Evolutionary conservation across 257 asterid species (phyloP), one percentile per base, ranked within the genome.

Genomic region (Nicotiana benthamiana): DNA sequence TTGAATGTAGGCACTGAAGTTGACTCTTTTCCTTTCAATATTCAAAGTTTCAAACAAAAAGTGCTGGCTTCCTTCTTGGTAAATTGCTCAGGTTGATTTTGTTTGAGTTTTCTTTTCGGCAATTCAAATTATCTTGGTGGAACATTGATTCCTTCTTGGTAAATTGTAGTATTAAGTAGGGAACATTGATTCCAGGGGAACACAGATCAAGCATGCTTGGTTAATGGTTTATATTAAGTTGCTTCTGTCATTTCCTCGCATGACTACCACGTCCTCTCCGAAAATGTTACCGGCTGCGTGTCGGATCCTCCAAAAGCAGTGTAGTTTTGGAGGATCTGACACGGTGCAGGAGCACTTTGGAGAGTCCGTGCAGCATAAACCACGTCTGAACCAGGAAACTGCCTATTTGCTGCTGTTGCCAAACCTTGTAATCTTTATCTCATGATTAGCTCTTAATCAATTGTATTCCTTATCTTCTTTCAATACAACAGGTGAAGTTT

Each of bases 401-500:
- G 79, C 61, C 13, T 48, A 48, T 48, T 48, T 74, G 17, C 16
- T 74, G 16, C 79, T 74, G 36, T 74, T 51, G 56, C 20, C 32
- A 74, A 48, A 24, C 61, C 62, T 48, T 48, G 4, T 65, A 65
- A 74, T 74, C 11, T 24, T 48, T 74, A 40, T 48, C 2, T 13
- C 61, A 74, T 48, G 24, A 36, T 74, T 10, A 26, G 9, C 26
- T 59, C 62, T 64, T 79, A 48, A 79, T 48, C 34, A 51, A 64
- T 51, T 79, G 5, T 51, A 28, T 66, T 64, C 12, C 53, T 28
- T 18, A 28, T 9, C 40, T 53, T 83, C 52, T 74, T 86, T 60
- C 62, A 68, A 34, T 80, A 79, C 40, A 62, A 84, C 90, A 93
- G 97, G 91, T 87, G 78, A 90, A 87, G 87, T 87, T 93, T 83